A percentile compares a stretch with the other conserved stretches of the same genome.
These are phyloP conservation scores for Solanum hybrid DNA, from an alignment of 305 asterid species.

Conservation along the genomic window DNA sequence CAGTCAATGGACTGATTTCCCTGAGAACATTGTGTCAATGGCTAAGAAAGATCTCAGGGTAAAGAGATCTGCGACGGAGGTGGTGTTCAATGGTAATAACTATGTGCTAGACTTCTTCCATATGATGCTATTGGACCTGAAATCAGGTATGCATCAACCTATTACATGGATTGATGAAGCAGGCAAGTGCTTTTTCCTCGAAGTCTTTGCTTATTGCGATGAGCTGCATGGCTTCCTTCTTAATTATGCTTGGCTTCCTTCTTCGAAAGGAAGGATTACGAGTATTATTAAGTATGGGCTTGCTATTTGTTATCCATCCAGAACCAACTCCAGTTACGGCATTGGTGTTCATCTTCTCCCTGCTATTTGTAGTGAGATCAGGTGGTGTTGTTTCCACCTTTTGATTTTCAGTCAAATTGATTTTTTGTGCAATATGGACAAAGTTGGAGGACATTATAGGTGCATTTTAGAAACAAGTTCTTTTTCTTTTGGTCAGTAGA, in stretches of 20 bases:
- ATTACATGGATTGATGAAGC: too few species aligned
- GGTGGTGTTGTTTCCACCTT: conserved; percentile 36
- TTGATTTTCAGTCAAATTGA: neutral
- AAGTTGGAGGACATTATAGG: too few species aligned
- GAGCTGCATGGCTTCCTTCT: conserved; percentile 52
- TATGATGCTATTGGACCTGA: too few species aligned
- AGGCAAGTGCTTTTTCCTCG: conserved; percentile 67
- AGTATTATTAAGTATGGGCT: conserved; percentile 61
- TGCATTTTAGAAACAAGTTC: too few species aligned
- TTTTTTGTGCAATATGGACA: neutral
- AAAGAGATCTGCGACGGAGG: conserved; percentile 56
- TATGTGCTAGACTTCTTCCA: too few species aligned
- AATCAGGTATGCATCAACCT: too few species aligned
- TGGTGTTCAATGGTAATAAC: conserved; percentile 20
- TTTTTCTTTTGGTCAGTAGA: too few species aligned
- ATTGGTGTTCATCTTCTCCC: conserved; percentile 70
- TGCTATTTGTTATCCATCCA: conserved; percentile 33
- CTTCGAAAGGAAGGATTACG: conserved; percentile 37
- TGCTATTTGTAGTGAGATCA: conserved; percentile 57
- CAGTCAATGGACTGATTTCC: conserved; percentile 2
- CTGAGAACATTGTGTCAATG: conserved; percentile 39
- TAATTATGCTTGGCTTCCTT: conserved; percentile 68
- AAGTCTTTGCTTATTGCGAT: conserved; percentile 34
- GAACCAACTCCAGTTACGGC: conserved; percentile 36
- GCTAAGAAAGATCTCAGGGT: conserved; percentile 44